Base-by-base conservation (phyloP, 192 early-diverging fungal species). In the Umbelopsis sp. region DNA sequence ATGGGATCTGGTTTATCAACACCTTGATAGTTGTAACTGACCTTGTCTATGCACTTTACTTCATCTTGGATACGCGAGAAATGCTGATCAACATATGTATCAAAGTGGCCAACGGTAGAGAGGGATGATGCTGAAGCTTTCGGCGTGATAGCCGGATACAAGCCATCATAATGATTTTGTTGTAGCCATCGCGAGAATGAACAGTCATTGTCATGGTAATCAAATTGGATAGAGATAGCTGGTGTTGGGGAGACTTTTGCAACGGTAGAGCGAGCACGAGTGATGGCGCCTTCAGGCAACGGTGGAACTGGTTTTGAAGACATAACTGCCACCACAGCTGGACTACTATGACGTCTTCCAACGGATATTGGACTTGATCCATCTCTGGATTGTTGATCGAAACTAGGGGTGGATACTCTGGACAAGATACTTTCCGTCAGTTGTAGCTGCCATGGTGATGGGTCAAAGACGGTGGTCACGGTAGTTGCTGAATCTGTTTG, bases 361-460 rank as follows among this genome's bases (percentile, higher is more conserved):
- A 25, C 20, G 5, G 54, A 32, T 12, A n/a, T 49, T n/a, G 47
- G 47, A n/a, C 47, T 44, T 5, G 43, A 44, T 5, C 12, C 47
- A n/a, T 49, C 20, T 0, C 16, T 62, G 24, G 56, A 34, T 12
- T 29, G 26, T 6, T 20, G 26, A 12, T 34, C 31, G 2, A 34
- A 29, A 62, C 31, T 34, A 11, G 56, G 56, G 16, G 56, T 62
- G 2, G 56, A 62, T 34, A 62, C 31, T 29, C 31, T 62, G 14
- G 56, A 62, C 56, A 62, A 62, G 2, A 34, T 62, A 34, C 17
- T 34, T 34, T 62, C 56, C 17, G 56, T 62, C 56, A 62, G 31
- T 32, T 62, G 56, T 32, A 62, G 14, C 1, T 62, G 56, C 56
- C 56, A 62, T 14, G 16, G 17, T 0, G 56, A 62, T 62, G 56